These are phyloP conservation scores for Epichloe gansuensis DNA, from an alignment of 2,329 filamentous ascomycete genomes.

Conservation along the genomic window DNA sequence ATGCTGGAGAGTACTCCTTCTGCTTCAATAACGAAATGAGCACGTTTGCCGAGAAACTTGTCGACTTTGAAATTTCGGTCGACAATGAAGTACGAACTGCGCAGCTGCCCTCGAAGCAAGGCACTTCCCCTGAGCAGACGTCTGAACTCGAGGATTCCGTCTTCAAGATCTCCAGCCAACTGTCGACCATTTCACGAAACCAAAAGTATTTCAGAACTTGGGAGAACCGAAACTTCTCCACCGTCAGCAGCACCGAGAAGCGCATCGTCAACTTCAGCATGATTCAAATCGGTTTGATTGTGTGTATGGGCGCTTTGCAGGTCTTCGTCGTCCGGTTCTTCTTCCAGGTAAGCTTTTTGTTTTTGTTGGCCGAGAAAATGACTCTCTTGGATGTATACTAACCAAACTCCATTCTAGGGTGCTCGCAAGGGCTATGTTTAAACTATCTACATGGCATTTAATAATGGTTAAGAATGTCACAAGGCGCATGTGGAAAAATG, in stretches of 20 bases:
- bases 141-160: constrained; percentile 82
- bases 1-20: constrained; percentile 82
- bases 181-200: constrained; percentile 90
- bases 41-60: constrained; percentile 92
- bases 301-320: constrained; percentile 90
- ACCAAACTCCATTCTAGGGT: constrained; percentile 29
- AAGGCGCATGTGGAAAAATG: constrained; percentile 15
- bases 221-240: constrained; percentile 98
- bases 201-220: constrained; percentile 99
- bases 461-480: constrained; percentile 15
- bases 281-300: constrained; percentile 81
- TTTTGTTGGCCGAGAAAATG: background rate
- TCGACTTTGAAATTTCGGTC: constrained; percentile 95
- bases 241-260: constrained; percentile 87
- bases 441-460: constrained; percentile 15
- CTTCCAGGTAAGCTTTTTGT: constrained; percentile 57
- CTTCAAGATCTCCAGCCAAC: constrained; percentile 82
- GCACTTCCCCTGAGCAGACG: constrained; percentile 79
- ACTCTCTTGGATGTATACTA: constrained; percentile 1
- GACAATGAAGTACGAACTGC: constrained; percentile 72
- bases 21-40: constrained; percentile 99
- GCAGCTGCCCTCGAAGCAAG: constrained; percentile 76
- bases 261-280: constrained; percentile 96
- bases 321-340: constrained; percentile 98
- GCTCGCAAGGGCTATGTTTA: constrained; percentile 58